A percentile compares a stretch with the other conserved stretches of the same genome.
Conservation (phyloP, 2,329 filamentous ascomycete genomes). For the Zymoseptoria brevis region DNA sequence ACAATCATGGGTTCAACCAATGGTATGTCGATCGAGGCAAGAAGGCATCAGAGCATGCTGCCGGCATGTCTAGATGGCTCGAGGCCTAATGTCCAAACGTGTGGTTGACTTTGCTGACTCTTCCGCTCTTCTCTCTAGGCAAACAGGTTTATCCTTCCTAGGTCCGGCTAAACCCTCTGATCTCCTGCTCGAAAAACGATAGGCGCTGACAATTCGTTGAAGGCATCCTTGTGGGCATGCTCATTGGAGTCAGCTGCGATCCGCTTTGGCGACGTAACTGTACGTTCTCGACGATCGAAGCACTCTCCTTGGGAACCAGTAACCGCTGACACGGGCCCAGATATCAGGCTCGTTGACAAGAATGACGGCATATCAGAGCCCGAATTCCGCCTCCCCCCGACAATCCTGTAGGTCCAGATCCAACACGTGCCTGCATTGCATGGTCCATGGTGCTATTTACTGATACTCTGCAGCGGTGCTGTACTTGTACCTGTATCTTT, state of each 20-base stretch:
- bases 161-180: constrained; percentile 42
- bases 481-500: constrained; percentile 70
- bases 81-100: neutral
- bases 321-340: constrained; percentile 11
- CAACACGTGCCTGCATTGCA: constrained; percentile 1
- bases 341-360: constrained; percentile 48
- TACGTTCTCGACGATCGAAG: constrained; percentile 7
- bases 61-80: neutral
- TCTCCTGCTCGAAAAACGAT: constrained; percentile 2
- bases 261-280: constrained; percentile 58
- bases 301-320: neutral
- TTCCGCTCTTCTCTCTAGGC: constrained; percentile 29
- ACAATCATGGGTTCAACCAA: constrained; percentile 65
- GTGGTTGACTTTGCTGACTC: neutral
- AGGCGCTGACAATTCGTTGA: neutral
- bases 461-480: constrained; percentile 46
- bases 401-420: constrained; percentile 30
- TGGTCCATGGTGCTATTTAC: constrained; percentile 2
- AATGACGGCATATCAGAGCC: constrained; percentile 62
- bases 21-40: constrained; percentile 35
- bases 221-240: constrained; percentile 61
- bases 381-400: constrained; percentile 74
- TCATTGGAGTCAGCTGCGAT: constrained; percentile 53
- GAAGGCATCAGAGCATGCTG: neutral
- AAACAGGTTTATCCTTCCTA: constrained; percentile 71